Base-by-base conservation (phyloP, 495 filamentous ascomycete species). In the Aspergillus taichungensis region DNA sequence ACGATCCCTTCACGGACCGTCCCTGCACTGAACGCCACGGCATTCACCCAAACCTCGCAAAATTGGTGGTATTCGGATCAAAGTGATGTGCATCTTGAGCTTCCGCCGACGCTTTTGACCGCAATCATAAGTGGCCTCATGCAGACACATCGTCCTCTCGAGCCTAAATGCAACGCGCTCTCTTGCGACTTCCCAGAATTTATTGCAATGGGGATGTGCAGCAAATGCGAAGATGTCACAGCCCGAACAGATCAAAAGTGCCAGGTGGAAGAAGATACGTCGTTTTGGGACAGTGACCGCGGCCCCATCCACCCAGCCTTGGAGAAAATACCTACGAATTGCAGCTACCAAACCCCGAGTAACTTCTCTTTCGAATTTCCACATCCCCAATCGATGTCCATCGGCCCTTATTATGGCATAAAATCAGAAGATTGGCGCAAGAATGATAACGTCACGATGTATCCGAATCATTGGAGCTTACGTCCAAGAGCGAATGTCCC, bases 181-280 rank as follows among this genome's bases (percentile, higher is more conserved):
- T 10, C 27, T 30, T 52, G 49, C 36, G 12, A 43, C 18, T 52
- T 34, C 30, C 29, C 39, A 6, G 45, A 43, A 2, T 52, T 52
- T 36, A 24, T 44, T 10, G 35, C 44, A n/a, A 13, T 52, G 3
- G 49, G 49, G 3, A n/a, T 52, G 6, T 52, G 49, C 30, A 43
- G 33, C 9, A 11, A 37, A 10, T 52, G 49, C 31, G 39, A 52
- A 8, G 49, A 52, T 40, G 14, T 47, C 12, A 47, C 49, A n/a
- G 4, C 13, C 3, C 10, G 24, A 11, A 34, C 49, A n/a, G 35
- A 43, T 29, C 43, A 51, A 11, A 34, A 30, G 13, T 51, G 49
- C n/a, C 10, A 37, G 10, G n/a, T 13, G 9, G 9, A 10, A 12
- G 32, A 34, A 3, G 35, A 37, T 13, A 1, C 7, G 10, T 3